phyloP scores from a whole-genome alignment of 2,329 filamentous ascomycete species.

The Arthrobotrys sphaeroides region DNA sequence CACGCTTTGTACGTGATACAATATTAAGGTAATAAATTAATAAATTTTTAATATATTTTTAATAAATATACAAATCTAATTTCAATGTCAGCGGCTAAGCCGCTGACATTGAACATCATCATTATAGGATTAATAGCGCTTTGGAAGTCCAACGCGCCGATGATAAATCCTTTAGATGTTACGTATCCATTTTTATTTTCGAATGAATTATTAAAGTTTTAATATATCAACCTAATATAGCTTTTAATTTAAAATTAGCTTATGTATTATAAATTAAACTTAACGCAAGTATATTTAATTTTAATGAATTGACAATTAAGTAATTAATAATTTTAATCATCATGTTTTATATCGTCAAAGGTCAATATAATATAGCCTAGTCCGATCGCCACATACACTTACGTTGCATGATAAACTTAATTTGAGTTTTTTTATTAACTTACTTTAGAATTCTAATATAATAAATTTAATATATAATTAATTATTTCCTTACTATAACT shows the following conservation, averaged over 20 bases:
- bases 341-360: slow-evolving; percentile 13
- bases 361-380: background rate
- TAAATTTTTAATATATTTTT: slow-evolving; percentile 3
- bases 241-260: background rate
- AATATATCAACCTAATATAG: background rate
- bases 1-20: slow-evolving; percentile 3
- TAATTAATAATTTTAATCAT: slow-evolving; percentile 14
- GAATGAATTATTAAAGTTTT: background rate
- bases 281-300: slow-evolving; percentile 6
- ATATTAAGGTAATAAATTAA: slow-evolving; percentile 31
- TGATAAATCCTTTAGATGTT: background rate
- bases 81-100: background rate
- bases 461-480: background rate
- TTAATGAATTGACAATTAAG: slow-evolving; percentile 16
- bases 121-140: slow-evolving; percentile 20
- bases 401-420: background rate
- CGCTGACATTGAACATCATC: slow-evolving; percentile 22
- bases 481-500: slow-evolving; percentile 9
- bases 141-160: background rate
- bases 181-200: slow-evolving; percentile 9
- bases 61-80: slow-evolving; percentile 9
- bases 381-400: slow-evolving; percentile 9
- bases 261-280: no score
- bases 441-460: slow-evolving; percentile 1
- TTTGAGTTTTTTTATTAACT: slow-evolving; percentile 7